phyloP scores from a whole-genome alignment of 768 basidiomycete species.

The Boletus pseudopeckii region DNA sequence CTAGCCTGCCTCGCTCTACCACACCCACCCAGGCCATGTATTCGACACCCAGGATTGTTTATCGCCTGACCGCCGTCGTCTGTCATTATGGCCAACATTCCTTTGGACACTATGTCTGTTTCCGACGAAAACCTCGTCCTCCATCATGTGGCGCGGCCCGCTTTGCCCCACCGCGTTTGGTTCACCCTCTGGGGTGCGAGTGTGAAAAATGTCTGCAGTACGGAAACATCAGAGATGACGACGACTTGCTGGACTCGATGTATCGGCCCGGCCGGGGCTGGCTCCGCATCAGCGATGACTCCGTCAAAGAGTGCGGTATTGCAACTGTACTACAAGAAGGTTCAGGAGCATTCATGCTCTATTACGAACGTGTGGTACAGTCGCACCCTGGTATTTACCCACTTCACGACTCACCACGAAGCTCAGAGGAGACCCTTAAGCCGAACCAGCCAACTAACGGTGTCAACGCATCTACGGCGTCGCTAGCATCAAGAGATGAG shows the following conservation, averaged over 20 bases:
- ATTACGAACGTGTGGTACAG: conserved; percentile 74
- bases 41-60: conserved; percentile 61
- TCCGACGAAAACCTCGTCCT: conserved; percentile 73
- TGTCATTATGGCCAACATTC: conserved; percentile 92
- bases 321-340: conserved; percentile 73
- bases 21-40: conserved; percentile 58
- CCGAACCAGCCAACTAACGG: conserved; percentile 38
- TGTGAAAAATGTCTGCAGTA: conserved; percentile 45
- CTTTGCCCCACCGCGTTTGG: conserved; percentile 37
- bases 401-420: conserved; percentile 37
- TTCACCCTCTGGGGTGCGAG: conserved; percentile 43
- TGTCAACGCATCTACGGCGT: conserved; percentile 47
- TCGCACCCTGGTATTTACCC: conserved; percentile 34
- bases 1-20: conserved; percentile 43
- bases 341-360: conserved; percentile 83
- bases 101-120: conserved; percentile 94
- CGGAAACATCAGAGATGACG: conserved; percentile 59
- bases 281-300: conserved; percentile 86
- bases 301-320: conserved; percentile 71
- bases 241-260: conserved; percentile 34
- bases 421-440: conserved; percentile 66
- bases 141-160: conserved; percentile 37
- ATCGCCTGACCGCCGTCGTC: conserved; percentile 81
- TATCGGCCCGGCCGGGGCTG: conserved; percentile 61
- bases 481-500: conserved; percentile 34